Conservation (phyloP, 139 green algal genomes). For the Volvox reticuliferus region DNA sequence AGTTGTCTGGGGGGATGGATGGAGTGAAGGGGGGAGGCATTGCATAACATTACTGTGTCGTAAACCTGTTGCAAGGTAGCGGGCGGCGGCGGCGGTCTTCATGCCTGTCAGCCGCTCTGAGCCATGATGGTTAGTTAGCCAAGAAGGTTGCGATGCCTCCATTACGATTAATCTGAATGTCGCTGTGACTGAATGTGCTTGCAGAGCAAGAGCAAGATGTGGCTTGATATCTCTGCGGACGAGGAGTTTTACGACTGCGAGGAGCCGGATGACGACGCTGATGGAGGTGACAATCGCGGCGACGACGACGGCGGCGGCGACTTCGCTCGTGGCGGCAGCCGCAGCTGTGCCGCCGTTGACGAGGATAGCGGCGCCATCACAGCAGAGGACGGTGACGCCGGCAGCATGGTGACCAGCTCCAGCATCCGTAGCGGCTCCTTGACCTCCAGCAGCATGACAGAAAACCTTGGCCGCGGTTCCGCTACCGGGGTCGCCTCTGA, state of each 20-base stretch:
- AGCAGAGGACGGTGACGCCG: neutral
- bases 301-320: neutral
- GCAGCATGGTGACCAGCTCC: neutral
- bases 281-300: neutral
- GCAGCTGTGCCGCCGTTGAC: neutral
- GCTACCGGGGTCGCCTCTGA: neutral
- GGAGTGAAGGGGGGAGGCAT: too few relatives aligned
- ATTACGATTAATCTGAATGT: too few relatives aligned
- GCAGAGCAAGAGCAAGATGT: slow-evolving; percentile 48
- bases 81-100: too few relatives aligned
- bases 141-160: too few relatives aligned
- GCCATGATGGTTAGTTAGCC: too few relatives aligned
- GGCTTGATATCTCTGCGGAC: neutral
- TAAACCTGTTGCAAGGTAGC: too few relatives aligned
- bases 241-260: neutral
- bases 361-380: neutral
- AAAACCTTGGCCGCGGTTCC: neutral
- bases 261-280: neutral
- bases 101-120: too few relatives aligned
- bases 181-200: neutral
- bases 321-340: neutral
- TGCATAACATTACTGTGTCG: too few relatives aligned
- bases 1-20: too few relatives aligned
- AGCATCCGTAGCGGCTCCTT: neutral
- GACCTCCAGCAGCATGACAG: neutral